Evolutionary conservation across 805 yeast species (phyloP), one percentile per base, ranked within the genome.

Genomic region (Saccharomyces jurei): DNA sequence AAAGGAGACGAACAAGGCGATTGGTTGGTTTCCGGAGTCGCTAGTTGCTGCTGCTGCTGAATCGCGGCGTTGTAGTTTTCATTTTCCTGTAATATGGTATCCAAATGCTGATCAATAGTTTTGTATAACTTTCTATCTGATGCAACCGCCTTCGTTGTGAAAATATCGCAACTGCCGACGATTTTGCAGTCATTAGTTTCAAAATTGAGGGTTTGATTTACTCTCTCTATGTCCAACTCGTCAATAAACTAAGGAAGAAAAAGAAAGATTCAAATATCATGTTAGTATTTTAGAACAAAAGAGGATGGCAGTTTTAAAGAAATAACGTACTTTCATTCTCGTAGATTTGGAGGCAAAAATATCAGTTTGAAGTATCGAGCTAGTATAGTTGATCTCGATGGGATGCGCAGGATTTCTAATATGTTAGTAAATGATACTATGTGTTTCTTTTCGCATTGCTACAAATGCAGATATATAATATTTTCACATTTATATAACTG

Each of bases 101-200:
- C 87, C 55, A 89, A 77, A 64, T 88, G 92, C 60, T 85, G 82
- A 67, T 90, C 97, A 47, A 94, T 83, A 0, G 91, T 83, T 69
- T 89, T 89, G 75, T 87, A 89, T 29, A 92, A 78, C 70, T 91
- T 91, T 61, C 90, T 80, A 70, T 94, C 99, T 1, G 92, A 79
- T 1, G 94, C 89, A 26, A 91, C 89, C 1, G 97, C 90, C 65
- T 92, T 94, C 1, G 99, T 94, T 1, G 98, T 88, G 66, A 89
- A 94, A 50, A 94, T 78, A 66, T 94, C 99, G 67, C 96, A 85
- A 27, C 96, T 90, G 11, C 97, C 98, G 54, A 81, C 80, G 44
- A 94, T 82, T 61, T 79, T 84, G 64, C 87, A 81, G 61, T 87
- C 95, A 1, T 81, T 77, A 3, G 90, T 83, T 59, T 84, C 87